phyloP scores from a whole-genome alignment of 345 rosid genomes.

The Heritiera fomes region DNA sequence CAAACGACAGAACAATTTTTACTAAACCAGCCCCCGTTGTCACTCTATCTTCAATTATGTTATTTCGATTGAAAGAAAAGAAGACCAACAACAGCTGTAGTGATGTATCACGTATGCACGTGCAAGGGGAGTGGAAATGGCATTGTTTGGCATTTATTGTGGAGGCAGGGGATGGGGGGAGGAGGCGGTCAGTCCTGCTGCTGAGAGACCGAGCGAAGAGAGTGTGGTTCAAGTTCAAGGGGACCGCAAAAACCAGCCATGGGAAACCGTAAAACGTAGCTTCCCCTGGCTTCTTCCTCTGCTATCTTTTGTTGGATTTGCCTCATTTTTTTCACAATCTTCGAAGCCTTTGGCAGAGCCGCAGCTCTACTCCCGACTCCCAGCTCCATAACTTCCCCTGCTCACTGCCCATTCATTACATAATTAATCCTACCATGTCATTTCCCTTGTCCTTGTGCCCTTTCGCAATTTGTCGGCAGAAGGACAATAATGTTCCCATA shows the following conservation, averaged over 20 bases:
- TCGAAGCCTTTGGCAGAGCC: not conserved
- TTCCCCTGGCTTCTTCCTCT: not conserved
- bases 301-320: not conserved
- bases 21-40: too few species aligned
- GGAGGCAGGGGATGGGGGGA: too few species aligned
- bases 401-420: constrained; percentile 14
- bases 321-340: constrained; percentile 3
- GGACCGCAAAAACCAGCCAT: not conserved
- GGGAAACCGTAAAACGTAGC: not conserved
- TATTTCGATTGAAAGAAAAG: too few species aligned
- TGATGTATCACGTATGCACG: not conserved
- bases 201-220: not conserved
- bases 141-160: not conserved
- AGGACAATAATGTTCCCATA: not conserved
- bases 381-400: not conserved
- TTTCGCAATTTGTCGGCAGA: constrained; percentile 4
- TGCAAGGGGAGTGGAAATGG: not conserved
- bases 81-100: not conserved
- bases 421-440: not conserved
- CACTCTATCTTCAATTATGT: too few species aligned
- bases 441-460: not conserved
- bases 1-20: too few species aligned
- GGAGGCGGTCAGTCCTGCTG: not conserved
- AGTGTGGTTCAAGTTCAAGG: constrained; percentile 1
- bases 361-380: not conserved